phyloP scores from a whole-genome alignment of 345 rosid species.

The Melaleuca quinquenervia region DNA sequence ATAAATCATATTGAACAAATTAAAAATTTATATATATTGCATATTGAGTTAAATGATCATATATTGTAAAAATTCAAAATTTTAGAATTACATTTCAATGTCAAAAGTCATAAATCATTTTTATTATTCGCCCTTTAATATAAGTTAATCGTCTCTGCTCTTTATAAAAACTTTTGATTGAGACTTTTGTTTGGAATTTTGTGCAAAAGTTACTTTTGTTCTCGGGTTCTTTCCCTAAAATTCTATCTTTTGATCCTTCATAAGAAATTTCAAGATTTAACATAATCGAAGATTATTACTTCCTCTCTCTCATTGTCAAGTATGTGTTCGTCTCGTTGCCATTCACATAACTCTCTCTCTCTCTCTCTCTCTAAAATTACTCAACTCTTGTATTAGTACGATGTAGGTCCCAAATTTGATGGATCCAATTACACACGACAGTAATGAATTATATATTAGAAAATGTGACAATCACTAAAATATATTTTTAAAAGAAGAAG shows the following conservation, averaged over 20 bases:
- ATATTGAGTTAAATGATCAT: too few species aligned
- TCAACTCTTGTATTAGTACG: neutral
- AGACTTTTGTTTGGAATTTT: neutral
- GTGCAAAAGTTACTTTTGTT: neutral
- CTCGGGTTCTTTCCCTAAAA: neutral
- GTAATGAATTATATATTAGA: neutral
- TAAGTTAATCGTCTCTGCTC: neutral
- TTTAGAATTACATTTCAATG: too few species aligned
- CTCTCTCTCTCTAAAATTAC: neutral
- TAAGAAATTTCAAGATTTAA: neutral
- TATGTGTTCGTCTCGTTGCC: neutral
- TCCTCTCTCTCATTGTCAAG: neutral
- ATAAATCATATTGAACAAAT: too few species aligned
- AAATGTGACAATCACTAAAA: neutral
- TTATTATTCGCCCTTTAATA: neutral
- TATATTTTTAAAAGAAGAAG: neutral
- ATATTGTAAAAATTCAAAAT: too few species aligned
- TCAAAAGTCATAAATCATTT: too few species aligned
- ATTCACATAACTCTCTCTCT: neutral
- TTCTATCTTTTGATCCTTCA: neutral
- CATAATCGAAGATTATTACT: neutral
- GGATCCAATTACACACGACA: neutral
- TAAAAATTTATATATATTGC: too few species aligned
- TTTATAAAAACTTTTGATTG: too few species aligned
- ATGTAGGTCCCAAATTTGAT: too few species aligned